A percentile compares a stretch with the other conserved stretches of the same genome.
These are phyloP conservation scores for Samsoniella hepiali DNA, from an alignment of 2,329 filamentous ascomycete genomes.

Conservation along the genomic window DNA sequence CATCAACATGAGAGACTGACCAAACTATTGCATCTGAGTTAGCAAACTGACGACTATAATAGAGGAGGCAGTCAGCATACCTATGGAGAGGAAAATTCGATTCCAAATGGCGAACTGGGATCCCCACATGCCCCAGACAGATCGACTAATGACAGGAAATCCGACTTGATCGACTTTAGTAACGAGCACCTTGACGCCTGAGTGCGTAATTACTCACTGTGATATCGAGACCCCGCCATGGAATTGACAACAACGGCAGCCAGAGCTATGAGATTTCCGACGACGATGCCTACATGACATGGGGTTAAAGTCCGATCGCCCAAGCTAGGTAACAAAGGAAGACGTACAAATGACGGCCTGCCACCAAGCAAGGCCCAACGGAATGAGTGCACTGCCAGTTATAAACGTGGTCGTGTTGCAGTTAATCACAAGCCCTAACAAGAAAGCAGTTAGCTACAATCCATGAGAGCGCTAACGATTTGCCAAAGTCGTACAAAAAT, in stretches of 20 bases:
- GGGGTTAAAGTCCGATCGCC: background rate
- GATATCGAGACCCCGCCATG: slow-evolving; percentile 41
- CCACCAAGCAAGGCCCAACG: slow-evolving; percentile 41
- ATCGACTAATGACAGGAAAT: slow-evolving; percentile 39
- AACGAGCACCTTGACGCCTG: no score
- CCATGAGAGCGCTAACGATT: background rate
- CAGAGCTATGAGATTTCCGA: slow-evolving; percentile 39
- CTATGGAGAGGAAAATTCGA: slow-evolving; percentile 39
- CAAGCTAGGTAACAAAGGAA: background rate
- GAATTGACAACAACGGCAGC: slow-evolving; percentile 41
- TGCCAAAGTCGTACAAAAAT: slow-evolving; percentile 36
- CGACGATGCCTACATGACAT: slow-evolving; percentile 29
- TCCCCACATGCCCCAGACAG: slow-evolving; percentile 42
- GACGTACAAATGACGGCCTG: slow-evolving; percentile 39
- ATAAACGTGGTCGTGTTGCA: slow-evolving; percentile 42
- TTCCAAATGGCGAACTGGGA: slow-evolving; percentile 42
- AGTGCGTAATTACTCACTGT: slow-evolving; percentile 29
- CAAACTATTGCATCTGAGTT: slow-evolving; percentile 24
- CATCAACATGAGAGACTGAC: slow-evolving; percentile 18
- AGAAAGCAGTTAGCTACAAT: background rate
- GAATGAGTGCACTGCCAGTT: slow-evolving; percentile 40
- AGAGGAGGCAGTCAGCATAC: slow-evolving; percentile 25
- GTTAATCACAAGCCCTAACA: slow-evolving; percentile 45
- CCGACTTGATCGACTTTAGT: slow-evolving; percentile 26
- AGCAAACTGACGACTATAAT: background rate